phyloP scores from a whole-genome alignment of 192 early-diverging fungal species.

The Entophlyctis luteolus region DNA sequence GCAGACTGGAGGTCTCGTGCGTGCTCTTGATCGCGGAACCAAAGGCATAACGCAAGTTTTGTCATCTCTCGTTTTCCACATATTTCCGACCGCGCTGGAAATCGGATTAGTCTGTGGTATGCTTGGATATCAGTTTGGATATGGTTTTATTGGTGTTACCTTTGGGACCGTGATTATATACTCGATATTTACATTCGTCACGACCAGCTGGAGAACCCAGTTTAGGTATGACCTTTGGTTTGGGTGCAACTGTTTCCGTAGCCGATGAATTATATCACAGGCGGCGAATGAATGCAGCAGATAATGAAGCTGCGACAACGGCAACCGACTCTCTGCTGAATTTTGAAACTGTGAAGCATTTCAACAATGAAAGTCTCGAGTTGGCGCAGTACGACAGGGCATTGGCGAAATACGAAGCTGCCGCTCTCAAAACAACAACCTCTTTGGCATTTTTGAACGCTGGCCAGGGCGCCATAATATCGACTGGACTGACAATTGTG shows the following conservation, averaged over 20 bases:
- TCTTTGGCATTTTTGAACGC: constrained; percentile 90
- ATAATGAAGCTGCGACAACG: constrained; percentile 89
- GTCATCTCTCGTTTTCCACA: constrained; percentile 90
- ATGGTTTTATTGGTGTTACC: constrained; percentile 80
- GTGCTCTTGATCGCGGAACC: constrained; percentile 86
- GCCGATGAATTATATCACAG: constrained; percentile 52
- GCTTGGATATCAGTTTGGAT: constrained; percentile 69
- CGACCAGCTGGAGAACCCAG: constrained; percentile 80
- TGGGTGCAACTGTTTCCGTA: constrained; percentile 41
- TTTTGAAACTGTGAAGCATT: constrained; percentile 96
- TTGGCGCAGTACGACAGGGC: constrained; percentile 82
- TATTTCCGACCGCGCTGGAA: constrained; percentile 90
- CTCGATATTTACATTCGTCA: constrained; percentile 52
- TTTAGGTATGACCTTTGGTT: constrained; percentile 22
- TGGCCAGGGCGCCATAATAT: constrained; percentile 93
- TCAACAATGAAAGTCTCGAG: constrained; percentile 92
- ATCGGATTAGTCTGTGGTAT: constrained; percentile 94
- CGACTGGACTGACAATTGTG: constrained; percentile 84
- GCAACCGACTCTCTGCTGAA: constrained; percentile 97
- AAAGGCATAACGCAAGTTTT: constrained; percentile 97
- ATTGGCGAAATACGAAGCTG: constrained; percentile 84
- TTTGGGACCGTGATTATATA: constrained; percentile 63
- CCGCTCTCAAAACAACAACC: constrained; percentile 86
- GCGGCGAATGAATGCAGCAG: constrained; percentile 89
- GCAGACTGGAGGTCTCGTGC: constrained; percentile 93